Base-by-base conservation (phyloP, 768 basidiomycete genomes). In the Lactarius pseudohatsudake region DNA sequence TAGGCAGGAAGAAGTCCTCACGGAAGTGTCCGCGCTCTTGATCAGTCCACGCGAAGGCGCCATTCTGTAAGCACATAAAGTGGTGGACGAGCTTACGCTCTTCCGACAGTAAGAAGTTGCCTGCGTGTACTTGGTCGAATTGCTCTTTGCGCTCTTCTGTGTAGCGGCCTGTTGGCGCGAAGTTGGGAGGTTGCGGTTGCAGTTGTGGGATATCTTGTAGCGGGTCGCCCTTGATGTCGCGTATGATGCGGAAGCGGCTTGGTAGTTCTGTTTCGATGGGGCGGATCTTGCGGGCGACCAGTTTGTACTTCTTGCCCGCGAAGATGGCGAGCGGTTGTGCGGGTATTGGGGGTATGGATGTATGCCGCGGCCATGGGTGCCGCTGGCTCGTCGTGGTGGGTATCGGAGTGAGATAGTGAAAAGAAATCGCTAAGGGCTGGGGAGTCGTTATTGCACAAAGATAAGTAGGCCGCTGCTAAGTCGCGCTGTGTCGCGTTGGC, bases 291-390 rank as follows among this genome's bases (percentile, higher is more conserved):
- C 66, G 28, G 0, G 69, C 76, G 0, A 78, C 76, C 5, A 71
- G 72, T 56, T 79, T 79, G 67, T 77, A 79, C 62, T 76, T 77
- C 34, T 61, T 61, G n/a, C 36, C 36, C 4, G 36, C 36, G 10
- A 36, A 36, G 36, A 28, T 28, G 26, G 26, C 26, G 2, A 28
- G 26, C 2, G 26, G 26, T n/a, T 28, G 26, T 28, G 26, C 26
- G 2, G 26, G 26, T 28, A 28, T 28, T 28, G 26, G 26, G 26
- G 26, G 26, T 28, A 28, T 28, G 2, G 26, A 28, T 28, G 1
- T 28, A 2, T 2, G 2, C 26, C 2, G 26, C 26, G 2, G 26
- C 26, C 26, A 28, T 28, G 26, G 26, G 26, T 2, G 26, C 26
- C 36, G 4, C 36, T 36, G 6, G 6, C 6, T 2, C 36, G 36